Evolutionary conservation across 164 flowering plant genomes (phyloP).

Genomic region (Sedum album): DNA sequence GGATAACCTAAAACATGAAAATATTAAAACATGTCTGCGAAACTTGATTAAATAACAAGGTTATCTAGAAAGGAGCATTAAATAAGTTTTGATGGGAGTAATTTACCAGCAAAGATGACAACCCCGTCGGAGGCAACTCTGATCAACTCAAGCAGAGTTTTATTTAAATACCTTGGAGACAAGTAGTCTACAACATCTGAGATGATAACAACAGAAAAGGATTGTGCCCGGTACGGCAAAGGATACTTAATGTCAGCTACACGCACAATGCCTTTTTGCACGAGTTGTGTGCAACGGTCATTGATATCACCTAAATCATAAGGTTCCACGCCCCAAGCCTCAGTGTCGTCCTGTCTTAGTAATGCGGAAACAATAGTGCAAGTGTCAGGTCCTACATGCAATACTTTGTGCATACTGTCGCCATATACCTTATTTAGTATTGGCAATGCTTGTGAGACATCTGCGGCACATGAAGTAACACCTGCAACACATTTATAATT

Average conservation of each 20-base stretch:
- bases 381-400: conserved; percentile 92
- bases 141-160: conserved; percentile 71
- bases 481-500: conserved; percentile 31
- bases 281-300: conserved; percentile 56
- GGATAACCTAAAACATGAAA: conserved; percentile 50
- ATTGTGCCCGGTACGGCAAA: conserved; percentile 66
- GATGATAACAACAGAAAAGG: conserved; percentile 77
- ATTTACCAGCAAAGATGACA: conserved; percentile 70
- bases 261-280: conserved; percentile 77
- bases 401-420: conserved; percentile 72
- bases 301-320: conserved; percentile 78
- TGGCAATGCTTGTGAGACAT: conserved; percentile 72
- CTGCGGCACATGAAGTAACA: conserved; percentile 57
- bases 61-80: background rate
- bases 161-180: conserved; percentile 81
- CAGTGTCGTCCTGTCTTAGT: conserved; percentile 68
- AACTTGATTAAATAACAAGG: background rate
- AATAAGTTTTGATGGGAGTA: background rate
- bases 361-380: conserved; percentile 73
- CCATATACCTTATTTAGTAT: conserved; percentile 67
- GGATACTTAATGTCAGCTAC: conserved; percentile 89
- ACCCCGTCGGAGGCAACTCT: conserved; percentile 73
- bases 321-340: conserved; percentile 96
- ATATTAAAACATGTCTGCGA: background rate
- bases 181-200: conserved; percentile 90